Conservation (phyloP, 495 filamentous ascomycete genomes). For the Hypoxylon lienhwacheense region DNA sequence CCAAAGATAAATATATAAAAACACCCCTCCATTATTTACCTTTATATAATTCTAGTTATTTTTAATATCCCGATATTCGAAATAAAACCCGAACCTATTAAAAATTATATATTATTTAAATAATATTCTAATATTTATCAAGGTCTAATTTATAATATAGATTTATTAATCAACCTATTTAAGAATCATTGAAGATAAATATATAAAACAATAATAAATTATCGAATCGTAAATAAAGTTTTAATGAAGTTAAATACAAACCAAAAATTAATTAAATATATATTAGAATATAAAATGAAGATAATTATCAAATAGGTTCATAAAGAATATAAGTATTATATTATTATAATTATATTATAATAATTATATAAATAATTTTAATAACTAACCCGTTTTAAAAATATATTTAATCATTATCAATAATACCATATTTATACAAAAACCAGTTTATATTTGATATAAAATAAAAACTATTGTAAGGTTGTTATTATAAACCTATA, state of each 20-base stretch:
- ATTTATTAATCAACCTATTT: not conserved
- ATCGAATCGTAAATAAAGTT: not conserved
- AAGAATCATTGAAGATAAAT: not conserved
- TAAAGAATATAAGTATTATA: not conserved
- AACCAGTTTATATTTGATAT: not conserved
- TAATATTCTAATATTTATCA: too few relatives aligned
- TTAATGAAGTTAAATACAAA: not conserved
- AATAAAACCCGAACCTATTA: not conserved
- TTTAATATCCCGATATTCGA: not conserved
- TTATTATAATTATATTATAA: not conserved
- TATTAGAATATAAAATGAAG: not conserved
- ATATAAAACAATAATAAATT: not conserved
- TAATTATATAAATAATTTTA: not conserved
- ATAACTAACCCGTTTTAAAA: not conserved
- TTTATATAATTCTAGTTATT: not conserved
- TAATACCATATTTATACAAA: not conserved
- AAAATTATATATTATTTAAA: not conserved
- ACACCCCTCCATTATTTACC: not conserved
- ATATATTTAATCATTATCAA: not conserved
- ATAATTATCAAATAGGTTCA: not conserved
- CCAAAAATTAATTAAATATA: not conserved
- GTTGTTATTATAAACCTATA: not conserved
- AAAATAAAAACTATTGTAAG: not conserved
- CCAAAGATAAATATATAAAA: too few relatives aligned
- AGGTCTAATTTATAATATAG: not conserved